phyloP scores from a whole-genome alignment of 495 filamentous ascomycete genomes.

The Viridothelium virens region DNA sequence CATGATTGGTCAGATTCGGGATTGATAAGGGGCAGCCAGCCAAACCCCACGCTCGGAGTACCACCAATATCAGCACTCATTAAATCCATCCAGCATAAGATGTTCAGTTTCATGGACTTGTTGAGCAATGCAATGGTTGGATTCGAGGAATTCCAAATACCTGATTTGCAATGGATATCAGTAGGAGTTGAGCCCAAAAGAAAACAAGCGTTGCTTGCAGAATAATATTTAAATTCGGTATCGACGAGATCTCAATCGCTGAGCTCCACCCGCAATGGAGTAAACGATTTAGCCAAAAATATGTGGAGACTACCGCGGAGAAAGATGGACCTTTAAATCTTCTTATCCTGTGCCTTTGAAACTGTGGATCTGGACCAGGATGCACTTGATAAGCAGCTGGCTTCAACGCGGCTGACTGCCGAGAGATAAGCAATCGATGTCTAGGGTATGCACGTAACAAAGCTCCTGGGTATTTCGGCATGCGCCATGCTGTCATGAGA shows the following conservation, averaged over 20 bases:
- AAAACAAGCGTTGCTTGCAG: not conserved
- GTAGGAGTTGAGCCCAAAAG: not conserved
- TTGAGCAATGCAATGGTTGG: not conserved
- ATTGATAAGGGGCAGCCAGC: not conserved
- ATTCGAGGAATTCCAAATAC: not conserved
- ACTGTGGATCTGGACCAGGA: not conserved
- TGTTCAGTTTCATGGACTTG: not conserved
- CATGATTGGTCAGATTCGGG: slow-evolving; percentile 1
- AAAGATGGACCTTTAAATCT: not conserved
- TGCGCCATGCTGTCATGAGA: no score
- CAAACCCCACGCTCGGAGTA: not conserved
- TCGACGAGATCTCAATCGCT: not conserved
- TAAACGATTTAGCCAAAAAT: not conserved
- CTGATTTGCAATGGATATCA: not conserved
- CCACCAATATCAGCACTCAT: no score
- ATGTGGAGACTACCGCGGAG: not conserved
- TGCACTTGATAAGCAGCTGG: slow-evolving; percentile 4
- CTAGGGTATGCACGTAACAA: no score
- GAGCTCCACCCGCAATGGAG: not conserved
- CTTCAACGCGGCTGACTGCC: not conserved
- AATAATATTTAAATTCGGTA: not conserved
- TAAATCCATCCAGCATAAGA: no score
- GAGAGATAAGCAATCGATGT: not conserved
- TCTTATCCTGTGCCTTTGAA: not conserved
- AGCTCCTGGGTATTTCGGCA: no score